Evolutionary conservation across 805 yeast species (phyloP), one percentile per base, ranked within the genome.

Genomic region (Trichomonascus vanleenenianus): DNA sequence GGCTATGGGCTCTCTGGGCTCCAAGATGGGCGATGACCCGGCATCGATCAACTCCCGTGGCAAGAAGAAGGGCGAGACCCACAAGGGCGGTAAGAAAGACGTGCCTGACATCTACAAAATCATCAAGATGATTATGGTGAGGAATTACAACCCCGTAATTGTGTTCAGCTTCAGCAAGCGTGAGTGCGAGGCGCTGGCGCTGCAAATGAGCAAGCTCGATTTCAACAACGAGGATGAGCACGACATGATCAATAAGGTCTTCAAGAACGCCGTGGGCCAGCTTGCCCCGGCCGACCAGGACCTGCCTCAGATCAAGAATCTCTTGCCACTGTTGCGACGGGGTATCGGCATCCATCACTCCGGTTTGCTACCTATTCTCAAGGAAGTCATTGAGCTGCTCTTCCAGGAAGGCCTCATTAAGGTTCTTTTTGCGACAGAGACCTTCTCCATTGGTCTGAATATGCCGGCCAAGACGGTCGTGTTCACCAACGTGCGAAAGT

Each of bases 391-490:
- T 59, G 99, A 93, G 70, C 85, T 93, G 67, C 68, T 93, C 48
- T 93, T 93, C 71, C 98, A 93, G 66, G 97, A 93, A 70, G 98
- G 98, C 10, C 78, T 91, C 43, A 70, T 93, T 48, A 93, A 93
- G 63, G 97, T 91, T 1, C 70, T 93, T 47, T 93, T 93, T 68
- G 98, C 98, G 3, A 93, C 99, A 0, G 99, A 93, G 65, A 93
- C 99, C 2, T 93, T 93, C 62, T 89, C 97, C 10, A 93, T 93
- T 68, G 99, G 99, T 43, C 77, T 93, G 44, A 93, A 93, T 68
- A 93, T 93, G 98, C 99, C 99, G 57, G 97, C 98, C 9, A 93
- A 93, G 59, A 93, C 99, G 0, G 99, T 93, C 39, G 98, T 93
- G 2, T 93, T 93, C 65, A 93, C 98, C 0, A 85, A 91, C 30